Evolutionary conservation across 1,284 basidiomycete species (phyloP), one percentile per base, ranked within the genome.

Genomic region (Cutaneotrichosporon spelunceum): DNA sequence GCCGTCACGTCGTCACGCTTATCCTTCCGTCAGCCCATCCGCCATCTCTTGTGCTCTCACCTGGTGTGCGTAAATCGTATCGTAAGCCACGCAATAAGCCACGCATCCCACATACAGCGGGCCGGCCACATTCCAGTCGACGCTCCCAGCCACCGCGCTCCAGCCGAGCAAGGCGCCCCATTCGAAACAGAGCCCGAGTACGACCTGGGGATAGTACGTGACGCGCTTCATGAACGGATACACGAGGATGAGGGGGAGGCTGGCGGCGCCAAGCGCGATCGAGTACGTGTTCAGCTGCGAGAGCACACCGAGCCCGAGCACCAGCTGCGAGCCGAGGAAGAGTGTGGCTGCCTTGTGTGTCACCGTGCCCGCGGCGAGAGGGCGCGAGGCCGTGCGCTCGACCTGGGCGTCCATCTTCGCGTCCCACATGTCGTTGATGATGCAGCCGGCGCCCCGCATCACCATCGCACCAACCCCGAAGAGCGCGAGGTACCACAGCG

Each of bases 361-460:
- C 48, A 99, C 83, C 62, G 90, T 90, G 0, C 93, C 93, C 45
- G 85, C 82, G 4, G 96, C 93, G 30, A 99, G 77, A 0, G 88
- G 88, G 36, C 88, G 78, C 4, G 79, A 76, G 68, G 84, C 85
- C 6, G 88, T 90, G 56, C 88, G 66, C 84, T 87, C 87, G 55
- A 99, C 96, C 60, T 88, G 86, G 72, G 86, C 87, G 81, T 99
- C 96, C 61, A 97, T 84, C 69, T 91, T 86, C 66, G 84, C 83
- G 76, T 99, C 96, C 94, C 96, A 99, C 87, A 99, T 89, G 75
- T 99, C 96, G 75, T 99, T 99, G 72, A 99, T 96, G 0, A 93
- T 98, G 76, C 96, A 99, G 6, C 96, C 96, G 7, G 96, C 96
- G 8, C 96, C 93, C 21, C 96, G 87, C 96, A 99, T 99, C 59